Percentiles rank a stretch among this genome's conserved stretches.
phyloP scores from a whole-genome alignment of 2,329 filamentous ascomycete genomes.

The Arthrinium puccinioides region DNA sequence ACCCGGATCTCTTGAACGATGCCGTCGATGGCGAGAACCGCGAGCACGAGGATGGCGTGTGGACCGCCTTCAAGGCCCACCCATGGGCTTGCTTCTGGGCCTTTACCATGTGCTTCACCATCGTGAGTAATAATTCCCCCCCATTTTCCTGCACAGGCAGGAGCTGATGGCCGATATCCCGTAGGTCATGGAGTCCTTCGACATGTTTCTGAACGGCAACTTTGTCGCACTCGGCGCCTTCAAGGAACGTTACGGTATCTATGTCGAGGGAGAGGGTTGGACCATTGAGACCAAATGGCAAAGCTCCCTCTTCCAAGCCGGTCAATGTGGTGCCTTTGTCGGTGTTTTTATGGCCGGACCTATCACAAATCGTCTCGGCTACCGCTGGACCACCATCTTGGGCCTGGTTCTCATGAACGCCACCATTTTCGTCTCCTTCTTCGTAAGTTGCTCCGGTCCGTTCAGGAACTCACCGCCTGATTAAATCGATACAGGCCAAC shows the following conservation, averaged over 20 bases:
- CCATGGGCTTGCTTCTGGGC: conserved; percentile 40
- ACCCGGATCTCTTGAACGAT: conserved; percentile 30
- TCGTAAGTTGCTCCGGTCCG: conserved; percentile 24
- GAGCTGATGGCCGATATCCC: not conserved
- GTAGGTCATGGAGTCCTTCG: conserved; percentile 43
- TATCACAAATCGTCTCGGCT: conserved; percentile 27
- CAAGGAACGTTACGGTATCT: conserved; percentile 28
- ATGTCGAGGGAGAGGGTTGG: conserved; percentile 2
- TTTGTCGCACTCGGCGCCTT: conserved; percentile 36
- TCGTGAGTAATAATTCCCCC: conserved; percentile 29
- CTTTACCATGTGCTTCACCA: conserved; percentile 41
- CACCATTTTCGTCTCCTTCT: conserved; percentile 45
- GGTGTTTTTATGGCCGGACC: conserved; percentile 30
- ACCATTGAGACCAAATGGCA: conserved; percentile 34
- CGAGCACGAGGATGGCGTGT: conserved; percentile 32
- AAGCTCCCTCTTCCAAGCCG: conserved; percentile 25
- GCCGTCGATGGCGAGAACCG: conserved; percentile 33
- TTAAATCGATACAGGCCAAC: conserved; percentile 19
- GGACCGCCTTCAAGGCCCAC: conserved; percentile 29
- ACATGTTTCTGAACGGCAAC: conserved; percentile 39
- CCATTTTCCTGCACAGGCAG: not conserved
- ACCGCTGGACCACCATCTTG: conserved; percentile 27
- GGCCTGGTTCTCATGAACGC: conserved; percentile 21
- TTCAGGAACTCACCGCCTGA: conserved; percentile 8
- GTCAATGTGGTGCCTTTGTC: conserved; percentile 27